Evolutionary conservation across 768 basidiomycete genomes (phyloP), one percentile per base, ranked within the genome.

Genomic region (Agrocybe praecox): DNA sequence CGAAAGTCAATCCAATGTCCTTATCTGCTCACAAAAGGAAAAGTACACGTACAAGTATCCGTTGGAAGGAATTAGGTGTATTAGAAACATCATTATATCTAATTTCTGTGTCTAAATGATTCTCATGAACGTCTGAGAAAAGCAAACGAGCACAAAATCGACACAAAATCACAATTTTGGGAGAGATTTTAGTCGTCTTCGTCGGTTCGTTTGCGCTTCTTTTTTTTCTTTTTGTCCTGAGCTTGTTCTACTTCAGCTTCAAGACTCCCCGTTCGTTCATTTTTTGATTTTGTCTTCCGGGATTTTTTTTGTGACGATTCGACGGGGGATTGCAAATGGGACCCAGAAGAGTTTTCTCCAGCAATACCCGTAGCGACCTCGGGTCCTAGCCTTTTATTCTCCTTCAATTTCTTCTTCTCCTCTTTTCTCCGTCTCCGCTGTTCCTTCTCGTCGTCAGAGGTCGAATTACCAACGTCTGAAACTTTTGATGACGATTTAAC

Each of bases 361-460:
- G 26, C 9, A 29, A 29, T 9, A 29, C 5, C 9, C 5, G 26
- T 29, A 29, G 4, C 26, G 26, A 9, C 26, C 26, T 18, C 47
- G 19, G 3, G 19, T 22, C 21, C 49, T 34, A 29, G 32, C 14
- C 46, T 53, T 11, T 43, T 45, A 5, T 45, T 48, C 18, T 49
- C 45, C 8, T 59, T 55, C 19, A 52, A 18, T 36, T 24, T 55
- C 50, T 42, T 59, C 34, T 55, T 59, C 45, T 59, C 58, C 19
- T 59, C 53, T 24, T 46, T 59, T 24, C 53, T 54, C 49, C 23
- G 43, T 22, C 49, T 64, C 57, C 52, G 44, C 61, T 67, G 53
- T 53, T 60, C 42, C 63, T 66, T 57, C 60, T 65, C 57, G 54
- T 48, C 57, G 55, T 56, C 24, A 9, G 9, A 19, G 14, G 6